Conservation (phyloP, 2,329 filamentous ascomycete species). For the Sporothrix phasma region DNA sequence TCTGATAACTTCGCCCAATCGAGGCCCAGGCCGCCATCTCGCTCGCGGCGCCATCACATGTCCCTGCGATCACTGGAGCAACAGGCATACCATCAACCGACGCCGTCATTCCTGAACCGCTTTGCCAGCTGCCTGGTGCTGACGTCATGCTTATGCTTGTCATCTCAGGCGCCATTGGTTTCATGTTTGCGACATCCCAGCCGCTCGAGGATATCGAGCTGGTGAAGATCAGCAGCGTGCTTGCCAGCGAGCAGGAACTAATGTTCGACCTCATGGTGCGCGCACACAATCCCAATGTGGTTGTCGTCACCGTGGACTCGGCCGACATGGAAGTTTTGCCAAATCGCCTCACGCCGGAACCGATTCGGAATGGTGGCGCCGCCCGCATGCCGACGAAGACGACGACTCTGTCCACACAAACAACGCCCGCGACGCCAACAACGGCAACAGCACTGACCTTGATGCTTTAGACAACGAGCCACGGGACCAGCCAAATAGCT, state of each 20-base stretch:
- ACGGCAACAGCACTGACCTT: constrained; percentile 25
- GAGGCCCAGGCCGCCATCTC: constrained; percentile 45
- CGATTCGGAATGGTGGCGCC: constrained; percentile 50
- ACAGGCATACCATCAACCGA: constrained; percentile 48
- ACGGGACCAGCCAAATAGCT: constrained; percentile 50
- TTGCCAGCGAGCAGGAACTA: constrained; percentile 86
- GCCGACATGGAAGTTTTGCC: constrained; percentile 91
- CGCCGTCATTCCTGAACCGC: constrained; percentile 55
- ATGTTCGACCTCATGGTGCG: constrained; percentile 86
- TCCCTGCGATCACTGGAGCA: constrained; percentile 64
- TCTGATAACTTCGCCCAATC: constrained; percentile 52
- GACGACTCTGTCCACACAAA: neutral
- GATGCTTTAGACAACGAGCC: constrained; percentile 29
- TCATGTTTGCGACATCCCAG: constrained; percentile 86
- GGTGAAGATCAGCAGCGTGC: constrained; percentile 73
- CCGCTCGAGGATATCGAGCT: constrained; percentile 72
- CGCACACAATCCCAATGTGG: constrained; percentile 86
- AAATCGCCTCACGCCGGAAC: constrained; percentile 82
- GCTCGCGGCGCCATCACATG: constrained; percentile 44
- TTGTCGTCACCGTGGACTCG: constrained; percentile 74
- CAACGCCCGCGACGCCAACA: neutral
- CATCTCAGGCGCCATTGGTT: constrained; percentile 74
- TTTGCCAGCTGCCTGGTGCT: constrained; percentile 82
- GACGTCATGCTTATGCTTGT: constrained; percentile 74
- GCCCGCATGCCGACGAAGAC: constrained; percentile 25